A percentile compares a stretch with the other conserved stretches of the same genome.
Evolutionary conservation across 1,139 yeast species (phyloP).

Genomic region (Blastobotrys elegans): DNA sequence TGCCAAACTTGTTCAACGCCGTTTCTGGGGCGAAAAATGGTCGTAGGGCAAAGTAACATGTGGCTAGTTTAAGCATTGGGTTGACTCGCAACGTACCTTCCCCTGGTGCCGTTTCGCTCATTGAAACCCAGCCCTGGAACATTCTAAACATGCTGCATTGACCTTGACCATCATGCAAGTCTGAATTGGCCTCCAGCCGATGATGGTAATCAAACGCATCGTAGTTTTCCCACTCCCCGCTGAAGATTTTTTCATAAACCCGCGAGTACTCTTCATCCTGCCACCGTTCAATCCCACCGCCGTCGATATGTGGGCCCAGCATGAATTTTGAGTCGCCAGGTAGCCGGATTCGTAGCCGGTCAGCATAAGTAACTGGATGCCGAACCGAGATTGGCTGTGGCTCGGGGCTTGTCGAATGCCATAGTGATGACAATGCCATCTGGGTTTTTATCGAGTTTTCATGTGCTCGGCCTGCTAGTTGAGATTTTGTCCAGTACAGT

Average conservation of each 20-base stretch:
- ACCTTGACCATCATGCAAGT: constrained; percentile 39
- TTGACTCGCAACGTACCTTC: constrained; percentile 44
- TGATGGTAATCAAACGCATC: constrained; percentile 42
- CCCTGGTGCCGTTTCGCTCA: constrained; percentile 38
- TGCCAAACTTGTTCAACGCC: constrained; percentile 21
- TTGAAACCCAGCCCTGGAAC: constrained; percentile 48
- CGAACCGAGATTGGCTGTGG: constrained; percentile 30
- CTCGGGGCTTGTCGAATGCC: constrained; percentile 26
- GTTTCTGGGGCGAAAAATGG: constrained; percentile 40
- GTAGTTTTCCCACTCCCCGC: constrained; percentile 46
- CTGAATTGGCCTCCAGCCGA: constrained; percentile 37
- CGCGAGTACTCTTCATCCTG: constrained; percentile 40
- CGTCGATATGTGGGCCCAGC: constrained; percentile 43
- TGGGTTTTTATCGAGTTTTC: constrained; percentile 37
- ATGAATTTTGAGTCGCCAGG: constrained; percentile 39
- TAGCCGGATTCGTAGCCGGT: constrained; percentile 46
- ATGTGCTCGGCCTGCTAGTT: constrained; percentile 42
- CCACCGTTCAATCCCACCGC: constrained; percentile 47
- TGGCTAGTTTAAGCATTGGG: constrained; percentile 36
- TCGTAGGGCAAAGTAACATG: constrained; percentile 42
- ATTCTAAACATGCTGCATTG: constrained; percentile 39
- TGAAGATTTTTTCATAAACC: constrained; percentile 38
- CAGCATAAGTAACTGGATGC: constrained; percentile 46
- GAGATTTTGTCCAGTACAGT: constrained; percentile 44
- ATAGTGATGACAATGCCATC: constrained; percentile 35